Base-by-base conservation (phyloP, 129 eudicot genomes). In the Smallanthus sonchifolius region DNA sequence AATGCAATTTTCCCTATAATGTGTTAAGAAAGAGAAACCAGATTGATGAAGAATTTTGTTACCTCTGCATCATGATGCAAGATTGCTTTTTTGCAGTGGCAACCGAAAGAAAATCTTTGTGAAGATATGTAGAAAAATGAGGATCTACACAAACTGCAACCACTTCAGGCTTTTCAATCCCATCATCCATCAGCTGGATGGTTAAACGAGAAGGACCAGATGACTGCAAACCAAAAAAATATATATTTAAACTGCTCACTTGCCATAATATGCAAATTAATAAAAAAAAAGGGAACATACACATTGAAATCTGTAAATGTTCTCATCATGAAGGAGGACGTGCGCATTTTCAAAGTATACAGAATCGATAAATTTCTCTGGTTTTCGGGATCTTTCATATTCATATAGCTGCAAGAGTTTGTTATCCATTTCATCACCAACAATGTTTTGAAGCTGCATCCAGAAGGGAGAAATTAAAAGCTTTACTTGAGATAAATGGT, bases 281-380 rank as follows among this genome's bases (percentile, higher is more conserved):
- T 20, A 34, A 19, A 88, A 96, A 28, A 57, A 39, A 47, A 63
- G 2, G 28, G 19, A 9, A 87, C 97, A 43, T 91, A 94, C 99
- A 80, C 91, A 88, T 72, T 94, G 92, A 40, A 94, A 77, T 79
- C 99, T 91, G 83, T 80, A 94, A 68, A 94, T 85, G 82, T 88
- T 94, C 84, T 94, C 99, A 15, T 94, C 99, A 36, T 94, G 96
- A 55, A 94, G 87, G 54, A 91, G 83, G 43, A 94, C 89, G 28
- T 92, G 96, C 15, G 89, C 91, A 72, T 94, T 91, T 79, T 94
- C 99, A 68, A 88, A 87, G 81, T 94, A 94, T 14, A 94, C 99
- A 2, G 97, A 88, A 79, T 94, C 99, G 52, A 88, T 77, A 79
- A 66, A 91, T 65, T 86, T 88, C 73, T 83, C 91, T 13, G 91